Evolutionary conservation across 2,329 filamentous ascomycete species (phyloP), one percentile per base, ranked within the genome.

Genomic region (Fusarium lyarnte): DNA sequence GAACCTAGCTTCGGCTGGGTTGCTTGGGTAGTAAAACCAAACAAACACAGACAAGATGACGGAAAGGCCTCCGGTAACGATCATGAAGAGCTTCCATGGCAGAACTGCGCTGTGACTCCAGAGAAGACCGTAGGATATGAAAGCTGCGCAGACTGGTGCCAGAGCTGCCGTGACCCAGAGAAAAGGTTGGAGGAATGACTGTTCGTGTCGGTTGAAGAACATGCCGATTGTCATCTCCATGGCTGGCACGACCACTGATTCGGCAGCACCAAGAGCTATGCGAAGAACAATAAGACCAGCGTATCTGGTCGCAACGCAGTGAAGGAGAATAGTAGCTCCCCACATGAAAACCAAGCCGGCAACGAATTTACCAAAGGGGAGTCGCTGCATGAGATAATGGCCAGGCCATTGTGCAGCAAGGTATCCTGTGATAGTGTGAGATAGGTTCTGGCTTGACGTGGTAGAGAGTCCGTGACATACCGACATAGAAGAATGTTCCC

Each of bases 211-310:
- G 27, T 76, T 80, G 69, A 82, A 82, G 68, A 82, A 82, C 81
- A 82, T 82, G 57, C 79, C 80, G 13, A 84, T 80, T 1, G 82
- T 83, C 52, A 84, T 80, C 36, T 84, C 82, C 74, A 84, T 80
- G 5, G 81, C 82, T 0, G 82, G 82, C 3, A 84, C 80, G 7
- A 84, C 74, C 14, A 79, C 78, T 0, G 81, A 76, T 61, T 83
- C 82, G 2, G 77, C 74, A 19, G 77, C 79, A 4, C 82, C 82
- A 1, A 83, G 77, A 5, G 80, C 74, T 10, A 84, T 72, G 0
- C 82, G 80, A 25, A 83, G 73, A 8, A 80, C 78, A 3, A 83
- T 70, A 1, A 84, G 77, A 1, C 80, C 82, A 4, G 76, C 80
- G 45, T 84, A 84, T 8, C 57, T 76, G 3, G 74, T 77, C 0